phyloP scores from a whole-genome alignment of 768 basidiomycete species.

The Scleroderma citrinum region DNA sequence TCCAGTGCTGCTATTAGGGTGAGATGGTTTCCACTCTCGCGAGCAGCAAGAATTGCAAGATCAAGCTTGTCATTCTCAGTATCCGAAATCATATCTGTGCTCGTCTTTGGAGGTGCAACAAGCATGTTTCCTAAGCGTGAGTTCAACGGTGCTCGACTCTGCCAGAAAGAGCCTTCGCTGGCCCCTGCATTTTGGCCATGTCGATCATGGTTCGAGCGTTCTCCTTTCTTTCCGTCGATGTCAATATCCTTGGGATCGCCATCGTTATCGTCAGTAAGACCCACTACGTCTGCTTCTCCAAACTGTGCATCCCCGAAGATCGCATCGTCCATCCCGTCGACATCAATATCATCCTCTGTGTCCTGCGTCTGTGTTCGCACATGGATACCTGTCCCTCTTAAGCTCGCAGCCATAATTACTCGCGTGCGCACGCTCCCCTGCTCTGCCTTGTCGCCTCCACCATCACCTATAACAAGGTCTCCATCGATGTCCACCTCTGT shows the following conservation, averaged over 20 bases:
- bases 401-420: slow-evolving; percentile 30
- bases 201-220: slow-evolving; percentile 19
- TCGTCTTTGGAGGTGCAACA: too few relatives aligned
- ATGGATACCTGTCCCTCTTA: slow-evolving; percentile 64
- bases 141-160: neutral
- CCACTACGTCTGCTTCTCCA: slow-evolving; percentile 64
- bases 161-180: neutral
- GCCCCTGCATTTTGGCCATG: slow-evolving; percentile 31
- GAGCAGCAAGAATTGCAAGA: slow-evolving; percentile 43
- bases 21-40: slow-evolving; percentile 40
- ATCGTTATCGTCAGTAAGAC: slow-evolving; percentile 36
- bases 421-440: slow-evolving; percentile 38
- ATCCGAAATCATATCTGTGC: neutral
- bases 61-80: slow-evolving; percentile 44
- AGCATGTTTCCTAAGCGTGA: neutral
- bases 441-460: slow-evolving; percentile 29
- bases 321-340: slow-evolving; percentile 70
- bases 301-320: slow-evolving; percentile 71
- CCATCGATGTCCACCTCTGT: slow-evolving; percentile 28
- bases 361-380: slow-evolving; percentile 53
- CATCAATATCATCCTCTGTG: slow-evolving; percentile 74
- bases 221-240: slow-evolving; percentile 17
- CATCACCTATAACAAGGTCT: slow-evolving; percentile 31
- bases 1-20: slow-evolving; percentile 52
- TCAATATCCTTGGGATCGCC: slow-evolving; percentile 30